phyloP scores from a whole-genome alignment of 2,329 filamentous ascomycete species.

The Diaporthe sp. region DNA sequence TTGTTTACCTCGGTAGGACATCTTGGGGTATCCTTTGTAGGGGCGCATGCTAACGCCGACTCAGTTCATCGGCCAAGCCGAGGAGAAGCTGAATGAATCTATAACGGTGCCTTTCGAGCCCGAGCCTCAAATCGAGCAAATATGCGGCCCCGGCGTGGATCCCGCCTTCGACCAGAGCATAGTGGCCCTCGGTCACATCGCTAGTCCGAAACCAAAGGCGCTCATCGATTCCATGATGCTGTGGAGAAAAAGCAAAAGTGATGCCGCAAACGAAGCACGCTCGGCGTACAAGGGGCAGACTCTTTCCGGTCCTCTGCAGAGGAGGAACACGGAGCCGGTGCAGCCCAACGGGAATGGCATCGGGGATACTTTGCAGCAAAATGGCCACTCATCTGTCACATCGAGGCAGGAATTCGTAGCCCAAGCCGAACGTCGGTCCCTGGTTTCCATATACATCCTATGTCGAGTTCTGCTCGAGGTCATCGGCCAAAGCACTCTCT shows the following conservation, averaged over 20 bases:
- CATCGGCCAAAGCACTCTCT: conserved; percentile 88
- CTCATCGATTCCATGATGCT: conserved; percentile 98
- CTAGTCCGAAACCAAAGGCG: conserved; percentile 92
- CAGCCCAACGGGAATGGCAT: conserved; percentile 55
- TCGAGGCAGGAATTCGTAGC: conserved; percentile 79
- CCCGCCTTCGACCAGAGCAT: conserved; percentile 94
- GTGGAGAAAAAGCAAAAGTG: conserved; percentile 96
- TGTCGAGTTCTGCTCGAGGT: conserved; percentile 95
- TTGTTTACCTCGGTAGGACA: conserved; percentile 86
- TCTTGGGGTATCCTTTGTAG: conserved; percentile 24
- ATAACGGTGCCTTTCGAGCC: conserved; percentile 83
- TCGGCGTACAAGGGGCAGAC: conserved; percentile 37
- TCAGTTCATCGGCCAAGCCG: conserved; percentile 94
- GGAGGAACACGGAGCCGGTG: conserved; percentile 81
- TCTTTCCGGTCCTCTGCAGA: conserved; percentile 65
- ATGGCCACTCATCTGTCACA: conserved; percentile 56
- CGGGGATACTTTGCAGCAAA: conserved; percentile 50
- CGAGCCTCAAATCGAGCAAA: conserved; percentile 86
- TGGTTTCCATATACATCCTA: conserved; percentile 94
- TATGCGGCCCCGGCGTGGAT: conserved; percentile 92
- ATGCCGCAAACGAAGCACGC: conserved; percentile 81
- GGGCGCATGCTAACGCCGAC: conserved; percentile 49
- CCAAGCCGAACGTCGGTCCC: conserved; percentile 89
- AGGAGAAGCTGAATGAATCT: conserved; percentile 93
- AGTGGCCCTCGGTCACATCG: conserved; percentile 92